Conservation (phyloP, 1,139 yeast genomes). For the Trichomonascaceae sp. region DNA sequence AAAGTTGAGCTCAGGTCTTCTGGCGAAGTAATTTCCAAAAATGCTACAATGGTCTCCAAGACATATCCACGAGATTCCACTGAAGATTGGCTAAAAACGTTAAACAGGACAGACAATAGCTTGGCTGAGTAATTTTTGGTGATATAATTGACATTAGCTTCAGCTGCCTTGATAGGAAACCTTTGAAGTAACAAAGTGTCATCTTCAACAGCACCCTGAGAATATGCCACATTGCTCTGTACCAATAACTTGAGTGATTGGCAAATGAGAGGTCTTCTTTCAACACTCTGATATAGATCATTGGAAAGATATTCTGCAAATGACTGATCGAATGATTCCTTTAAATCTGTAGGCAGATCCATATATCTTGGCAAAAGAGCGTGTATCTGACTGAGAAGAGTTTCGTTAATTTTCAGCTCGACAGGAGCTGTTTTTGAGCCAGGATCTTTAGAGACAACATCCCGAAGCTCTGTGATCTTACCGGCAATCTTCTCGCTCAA, state of each 20-base stretch:
- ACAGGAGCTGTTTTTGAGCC: constrained; percentile 44
- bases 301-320: constrained; percentile 78
- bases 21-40: constrained; percentile 61
- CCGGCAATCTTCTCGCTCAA: constrained; percentile 52
- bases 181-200: constrained; percentile 55
- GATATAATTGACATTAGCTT: constrained; percentile 54
- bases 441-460: constrained; percentile 25
- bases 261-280: constrained; percentile 71
- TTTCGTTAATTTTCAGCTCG: constrained; percentile 68
- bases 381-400: constrained; percentile 90
- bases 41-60: constrained; percentile 78
- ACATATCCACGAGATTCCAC: constrained; percentile 81
- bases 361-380: constrained; percentile 84
- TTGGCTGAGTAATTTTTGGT: constrained; percentile 60
- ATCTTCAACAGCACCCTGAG: constrained; percentile 50
- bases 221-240: constrained; percentile 63
- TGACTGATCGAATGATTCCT: constrained; percentile 55
- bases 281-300: constrained; percentile 66
- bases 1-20: constrained; percentile 70
- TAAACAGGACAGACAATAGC: constrained; percentile 78
- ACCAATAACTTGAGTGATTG: constrained; percentile 73
- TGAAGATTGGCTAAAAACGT: constrained; percentile 79
- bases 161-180: constrained; percentile 54
- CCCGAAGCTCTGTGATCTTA: constrained; percentile 40
- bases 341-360: constrained; percentile 75